Evolutionary conservation across 345 rosid genomes (phyloP).

Genomic region (Raphanus raphanistrum): DNA sequence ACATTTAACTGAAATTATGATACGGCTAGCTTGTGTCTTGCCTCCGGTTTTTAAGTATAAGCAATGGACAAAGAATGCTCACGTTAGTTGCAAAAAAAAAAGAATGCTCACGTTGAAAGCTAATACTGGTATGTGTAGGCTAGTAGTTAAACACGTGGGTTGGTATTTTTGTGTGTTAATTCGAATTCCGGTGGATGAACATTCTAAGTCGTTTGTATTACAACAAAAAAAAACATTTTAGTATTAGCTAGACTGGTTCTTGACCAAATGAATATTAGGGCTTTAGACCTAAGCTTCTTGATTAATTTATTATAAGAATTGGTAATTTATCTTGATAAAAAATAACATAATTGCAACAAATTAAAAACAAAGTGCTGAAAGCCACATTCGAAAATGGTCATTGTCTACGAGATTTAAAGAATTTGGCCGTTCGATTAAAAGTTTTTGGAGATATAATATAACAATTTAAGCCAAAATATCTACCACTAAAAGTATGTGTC

Average conservation of each 20-base stretch:
- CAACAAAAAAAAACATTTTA: neutral
- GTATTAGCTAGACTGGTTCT: neutral
- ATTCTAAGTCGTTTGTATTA: neutral
- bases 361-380: neutral
- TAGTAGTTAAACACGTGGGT: neutral
- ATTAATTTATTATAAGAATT: too few relatives aligned
- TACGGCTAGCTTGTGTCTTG: neutral
- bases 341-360: neutral
- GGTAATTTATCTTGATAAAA: neutral
- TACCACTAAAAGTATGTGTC: slow-evolving; percentile 5
- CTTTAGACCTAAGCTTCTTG: neutral
- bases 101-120: neutral
- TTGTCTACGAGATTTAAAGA: slow-evolving; percentile 8
- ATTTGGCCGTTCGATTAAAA: neutral
- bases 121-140: neutral
- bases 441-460: slow-evolving; percentile 2
- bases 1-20: neutral
- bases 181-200: neutral
- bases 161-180: neutral
- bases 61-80: neutral
- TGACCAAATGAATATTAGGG: neutral
- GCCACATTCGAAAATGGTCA: slow-evolving; percentile 2
- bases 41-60: neutral
- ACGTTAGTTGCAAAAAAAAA: neutral
- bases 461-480: slow-evolving; percentile 28